Conservation (phyloP, 805 yeast genomes). For the Wickerhamiella occidentalis region DNA sequence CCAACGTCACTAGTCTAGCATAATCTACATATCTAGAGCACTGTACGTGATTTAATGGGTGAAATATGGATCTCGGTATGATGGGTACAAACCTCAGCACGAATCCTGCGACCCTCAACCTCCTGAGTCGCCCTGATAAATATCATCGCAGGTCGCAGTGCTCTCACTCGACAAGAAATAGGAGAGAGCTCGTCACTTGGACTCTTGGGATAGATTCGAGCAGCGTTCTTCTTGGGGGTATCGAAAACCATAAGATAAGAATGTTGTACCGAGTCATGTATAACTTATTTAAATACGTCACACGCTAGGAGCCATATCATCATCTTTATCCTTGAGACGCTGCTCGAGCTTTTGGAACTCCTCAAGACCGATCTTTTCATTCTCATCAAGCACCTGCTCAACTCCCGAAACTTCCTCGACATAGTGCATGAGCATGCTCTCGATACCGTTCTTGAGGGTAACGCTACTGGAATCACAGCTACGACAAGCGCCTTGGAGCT, state of each 20-base stretch:
- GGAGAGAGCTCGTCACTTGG: background rate
- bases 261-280: too few species aligned
- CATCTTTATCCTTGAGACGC: slow-evolving; percentile 31
- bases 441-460: slow-evolving; percentile 90
- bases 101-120: too few species aligned
- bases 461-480: slow-evolving; percentile 84
- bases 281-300: too few species aligned
- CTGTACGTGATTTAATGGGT: background rate
- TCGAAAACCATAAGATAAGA: background rate
- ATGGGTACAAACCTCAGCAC: too few species aligned
- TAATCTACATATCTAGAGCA: too few species aligned
- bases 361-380: slow-evolving; percentile 55
- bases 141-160: background rate
- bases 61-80: too few species aligned
- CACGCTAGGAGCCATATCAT: slow-evolving; percentile 21
- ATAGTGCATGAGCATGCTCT: slow-evolving; percentile 92
- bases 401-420: slow-evolving; percentile 91
- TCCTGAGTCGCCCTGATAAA: too few species aligned
- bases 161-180: background rate
- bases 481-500: slow-evolving; percentile 91
- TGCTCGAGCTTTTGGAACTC: slow-evolving; percentile 80
- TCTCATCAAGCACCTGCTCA: slow-evolving; percentile 76
- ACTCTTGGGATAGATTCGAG: background rate
- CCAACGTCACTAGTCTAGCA: too few species aligned
- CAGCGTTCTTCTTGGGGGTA: background rate